These are phyloP conservation scores for Pichia sp. DNA, from an alignment of 1,139 yeast species.

Conservation along the genomic window DNA sequence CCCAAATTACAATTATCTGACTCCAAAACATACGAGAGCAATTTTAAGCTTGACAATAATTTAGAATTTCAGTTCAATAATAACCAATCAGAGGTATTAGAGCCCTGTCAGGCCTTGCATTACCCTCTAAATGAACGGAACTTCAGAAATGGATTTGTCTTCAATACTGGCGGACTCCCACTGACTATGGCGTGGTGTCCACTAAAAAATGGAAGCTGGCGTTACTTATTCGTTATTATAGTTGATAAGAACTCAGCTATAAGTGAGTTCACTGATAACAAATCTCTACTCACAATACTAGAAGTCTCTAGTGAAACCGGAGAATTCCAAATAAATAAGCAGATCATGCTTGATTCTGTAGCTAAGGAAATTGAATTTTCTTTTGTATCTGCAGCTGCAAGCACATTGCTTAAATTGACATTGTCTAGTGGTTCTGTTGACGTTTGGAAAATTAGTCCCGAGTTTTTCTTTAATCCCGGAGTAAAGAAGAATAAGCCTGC, in stretches of 20 bases:
- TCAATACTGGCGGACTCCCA: slow-evolving; percentile 54
- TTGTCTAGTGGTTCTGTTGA: slow-evolving; percentile 36
- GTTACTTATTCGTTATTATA: slow-evolving; percentile 28
- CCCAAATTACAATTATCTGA: slow-evolving; percentile 1
- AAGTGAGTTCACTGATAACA: slow-evolving; percentile 9
- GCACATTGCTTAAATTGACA: slow-evolving; percentile 11
- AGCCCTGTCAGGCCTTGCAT: slow-evolving; percentile 5
- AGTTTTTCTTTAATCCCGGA: slow-evolving; percentile 12
- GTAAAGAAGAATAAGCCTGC: background rate
- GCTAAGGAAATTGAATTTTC: slow-evolving; percentile 17
- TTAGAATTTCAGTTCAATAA: slow-evolving; percentile 9
- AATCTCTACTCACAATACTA: slow-evolving; percentile 8
- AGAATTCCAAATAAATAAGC: slow-evolving; percentile 7
- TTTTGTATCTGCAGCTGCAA: background rate
- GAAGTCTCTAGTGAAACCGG: background rate
- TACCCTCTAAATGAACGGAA: slow-evolving; percentile 20
- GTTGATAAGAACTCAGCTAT: slow-evolving; percentile 10
- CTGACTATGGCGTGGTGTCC: slow-evolving; percentile 54
- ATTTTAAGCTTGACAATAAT: background rate
- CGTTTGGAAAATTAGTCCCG: slow-evolving; percentile 41
- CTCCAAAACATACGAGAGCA: background rate
- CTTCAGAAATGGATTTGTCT: slow-evolving; percentile 41
- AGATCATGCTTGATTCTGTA: slow-evolving; percentile 5
- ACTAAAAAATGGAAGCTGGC: slow-evolving; percentile 12
- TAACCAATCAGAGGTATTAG: background rate